phyloP scores from a whole-genome alignment of 805 yeast genomes.

The Saccharomycopsis sp. region DNA sequence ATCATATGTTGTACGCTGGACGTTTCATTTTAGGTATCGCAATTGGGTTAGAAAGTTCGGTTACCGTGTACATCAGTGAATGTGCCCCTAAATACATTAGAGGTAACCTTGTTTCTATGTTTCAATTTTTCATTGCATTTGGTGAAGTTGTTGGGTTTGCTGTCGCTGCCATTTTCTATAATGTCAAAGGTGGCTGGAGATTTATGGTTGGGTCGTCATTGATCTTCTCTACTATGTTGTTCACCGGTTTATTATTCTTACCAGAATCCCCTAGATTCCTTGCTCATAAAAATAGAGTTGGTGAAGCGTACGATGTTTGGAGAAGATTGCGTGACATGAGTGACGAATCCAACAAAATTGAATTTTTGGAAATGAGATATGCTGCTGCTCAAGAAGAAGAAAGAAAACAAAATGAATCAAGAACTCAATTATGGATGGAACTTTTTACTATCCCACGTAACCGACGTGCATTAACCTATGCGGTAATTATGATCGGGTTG shows the following conservation, averaged over 20 bases:
- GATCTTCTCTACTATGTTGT: conserved; percentile 46
- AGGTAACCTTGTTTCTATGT: conserved; percentile 55
- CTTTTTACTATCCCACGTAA: conserved; percentile 49
- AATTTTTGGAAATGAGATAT: conserved; percentile 51
- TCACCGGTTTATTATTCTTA: conserved; percentile 44
- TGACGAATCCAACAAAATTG: conserved; percentile 32
- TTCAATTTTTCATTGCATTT: conserved; percentile 57
- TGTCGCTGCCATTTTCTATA: conserved; percentile 53
- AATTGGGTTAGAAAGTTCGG: conserved; percentile 60
- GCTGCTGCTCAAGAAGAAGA: conserved; percentile 43
- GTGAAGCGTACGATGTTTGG: conserved; percentile 38
- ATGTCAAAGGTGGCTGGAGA: conserved; percentile 55
- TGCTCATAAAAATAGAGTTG: conserved; percentile 42
- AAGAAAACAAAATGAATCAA: conserved; percentile 31
- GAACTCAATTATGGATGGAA: conserved; percentile 39
- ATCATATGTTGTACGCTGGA: conserved; percentile 49
- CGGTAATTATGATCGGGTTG: conserved; percentile 49
- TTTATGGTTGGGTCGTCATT: conserved; percentile 59
- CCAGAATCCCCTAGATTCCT: conserved; percentile 61
- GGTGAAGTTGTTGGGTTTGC: conserved; percentile 64
- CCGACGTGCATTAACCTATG: conserved; percentile 53
- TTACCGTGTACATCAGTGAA: conserved; percentile 57
- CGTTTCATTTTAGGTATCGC: conserved; percentile 57
- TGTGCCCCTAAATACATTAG: conserved; percentile 51
- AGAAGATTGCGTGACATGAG: neutral